Evolutionary conservation across 176 grass and related monocot species (phyloP).

Genomic region (Carex pumila): DNA sequence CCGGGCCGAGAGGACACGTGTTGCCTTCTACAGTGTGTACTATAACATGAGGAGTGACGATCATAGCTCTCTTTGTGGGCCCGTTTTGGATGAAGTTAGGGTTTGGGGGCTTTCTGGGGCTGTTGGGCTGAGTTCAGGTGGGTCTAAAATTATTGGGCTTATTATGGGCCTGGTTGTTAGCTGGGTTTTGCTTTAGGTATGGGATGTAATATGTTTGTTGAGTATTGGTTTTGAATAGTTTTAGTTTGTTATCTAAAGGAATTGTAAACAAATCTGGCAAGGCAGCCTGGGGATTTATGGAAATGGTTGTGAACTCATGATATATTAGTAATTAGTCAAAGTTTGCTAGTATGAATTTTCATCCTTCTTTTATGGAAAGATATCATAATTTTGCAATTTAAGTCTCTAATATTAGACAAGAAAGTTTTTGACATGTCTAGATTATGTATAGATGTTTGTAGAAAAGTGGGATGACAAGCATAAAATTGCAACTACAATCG

Average conservation of each 20-base stretch:
- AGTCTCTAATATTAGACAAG: not conserved
- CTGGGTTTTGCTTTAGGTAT: conserved; percentile 38
- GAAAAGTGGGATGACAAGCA: not conserved
- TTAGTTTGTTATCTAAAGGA: conserved; percentile 2
- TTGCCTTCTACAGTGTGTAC: conserved; percentile 90
- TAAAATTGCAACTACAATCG: not conserved
- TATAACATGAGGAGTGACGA: conserved; percentile 89
- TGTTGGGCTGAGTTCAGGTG: conserved; percentile 22
- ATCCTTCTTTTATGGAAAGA: not conserved
- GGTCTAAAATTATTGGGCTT: conserved; percentile 23
- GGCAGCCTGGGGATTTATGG: not conserved
- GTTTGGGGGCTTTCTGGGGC: conserved; percentile 61
- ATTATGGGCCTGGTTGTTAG: conserved; percentile 27
- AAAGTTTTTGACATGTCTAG: not conserved
- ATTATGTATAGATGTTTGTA: not conserved
- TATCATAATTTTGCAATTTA: not conserved
- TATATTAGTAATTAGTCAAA: not conserved
- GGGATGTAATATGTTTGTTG: not conserved
- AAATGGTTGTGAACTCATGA: not conserved
- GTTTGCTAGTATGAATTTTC: not conserved
- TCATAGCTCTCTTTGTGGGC: conserved; percentile 70
- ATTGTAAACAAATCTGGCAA: not conserved
- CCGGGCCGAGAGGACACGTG: conserved; percentile 53
- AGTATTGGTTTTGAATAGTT: not conserved
- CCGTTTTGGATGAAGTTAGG: conserved; percentile 54